Percentiles rank a stretch among this genome's conserved stretches.
These are phyloP conservation scores for Aspergillus persii DNA, from an alignment of 2,329 filamentous ascomycete species.

Conservation along the genomic window DNA sequence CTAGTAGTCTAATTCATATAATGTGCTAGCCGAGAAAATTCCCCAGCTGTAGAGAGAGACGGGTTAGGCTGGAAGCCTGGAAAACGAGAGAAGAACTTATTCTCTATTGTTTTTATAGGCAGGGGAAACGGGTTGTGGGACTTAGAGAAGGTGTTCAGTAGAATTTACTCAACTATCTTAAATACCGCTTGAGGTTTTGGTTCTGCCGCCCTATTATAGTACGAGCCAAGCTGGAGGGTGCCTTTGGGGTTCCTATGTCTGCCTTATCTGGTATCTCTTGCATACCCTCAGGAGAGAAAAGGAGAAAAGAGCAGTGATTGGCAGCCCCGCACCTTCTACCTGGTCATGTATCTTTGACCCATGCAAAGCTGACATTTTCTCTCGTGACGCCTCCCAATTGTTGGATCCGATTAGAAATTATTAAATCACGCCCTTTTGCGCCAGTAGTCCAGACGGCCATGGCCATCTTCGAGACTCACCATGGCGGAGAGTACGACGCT, in stretches of 20 bases:
- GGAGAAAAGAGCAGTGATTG: neutral
- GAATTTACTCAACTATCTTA: neutral
- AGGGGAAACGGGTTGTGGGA: neutral
- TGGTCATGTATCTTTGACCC: neutral
- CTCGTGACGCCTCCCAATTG: neutral
- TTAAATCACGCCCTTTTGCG: neutral
- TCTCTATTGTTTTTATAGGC: neutral
- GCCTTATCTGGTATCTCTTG: neutral
- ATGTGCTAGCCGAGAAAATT: conserved; percentile 9
- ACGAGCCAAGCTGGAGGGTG: neutral
- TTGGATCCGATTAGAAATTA: neutral
- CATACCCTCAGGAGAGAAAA: neutral
- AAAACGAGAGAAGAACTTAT: conserved; percentile 4
- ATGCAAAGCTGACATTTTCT: neutral
- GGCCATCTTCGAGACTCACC: conserved; percentile 66
- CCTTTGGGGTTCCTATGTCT: neutral
- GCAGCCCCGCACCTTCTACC: neutral
- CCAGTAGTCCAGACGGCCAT: neutral
- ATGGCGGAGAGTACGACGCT: conserved; percentile 67
- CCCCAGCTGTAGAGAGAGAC: conserved; percentile 2
- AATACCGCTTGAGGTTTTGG: neutral
- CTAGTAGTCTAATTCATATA: conserved; percentile 6
- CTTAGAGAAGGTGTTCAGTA: neutral
- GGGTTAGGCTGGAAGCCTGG: conserved; percentile 7
- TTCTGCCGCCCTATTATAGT: too few relatives aligned